A percentile compares a stretch with the other conserved stretches of the same genome.
Conservation (phyloP, 2,329 filamentous ascomycete species). For the Lachnellula subtilissima region DNA sequence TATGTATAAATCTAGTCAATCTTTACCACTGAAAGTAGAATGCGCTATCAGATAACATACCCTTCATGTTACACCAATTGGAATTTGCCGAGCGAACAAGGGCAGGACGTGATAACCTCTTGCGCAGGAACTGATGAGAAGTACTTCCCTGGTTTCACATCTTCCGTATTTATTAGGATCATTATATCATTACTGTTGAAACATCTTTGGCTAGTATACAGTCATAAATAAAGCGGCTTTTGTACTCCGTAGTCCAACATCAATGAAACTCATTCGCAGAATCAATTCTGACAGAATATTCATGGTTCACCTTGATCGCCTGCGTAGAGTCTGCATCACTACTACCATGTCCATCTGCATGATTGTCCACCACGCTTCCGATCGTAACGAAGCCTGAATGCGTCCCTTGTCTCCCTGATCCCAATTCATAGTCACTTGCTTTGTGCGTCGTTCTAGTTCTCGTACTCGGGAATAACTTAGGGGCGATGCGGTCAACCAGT, state of each 20-base stretch:
- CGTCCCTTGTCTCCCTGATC: neutral
- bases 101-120: too few relatives aligned
- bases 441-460: neutral
- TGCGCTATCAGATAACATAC: too few relatives aligned
- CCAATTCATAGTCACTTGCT: neutral
- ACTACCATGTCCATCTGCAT: neutral
- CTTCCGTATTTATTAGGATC: too few relatives aligned
- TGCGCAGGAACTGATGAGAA: too few relatives aligned
- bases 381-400: slow-evolving; percentile 1
- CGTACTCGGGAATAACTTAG: neutral
- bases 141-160: too few relatives aligned
- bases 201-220: too few relatives aligned
- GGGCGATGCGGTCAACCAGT: neutral
- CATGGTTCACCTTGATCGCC: slow-evolving; percentile 2
- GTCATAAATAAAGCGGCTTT: too few relatives aligned
- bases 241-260: neutral
- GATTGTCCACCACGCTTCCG: neutral
- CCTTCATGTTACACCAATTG: too few relatives aligned
- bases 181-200: too few relatives aligned
- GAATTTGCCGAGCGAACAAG: too few relatives aligned
- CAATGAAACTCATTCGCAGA: neutral
- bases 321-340: neutral
- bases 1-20: too few relatives aligned
- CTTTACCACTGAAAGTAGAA: too few relatives aligned
- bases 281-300: neutral